Evolutionary conservation across 2,329 filamentous ascomycete genomes (phyloP), one percentile per base, ranked within the genome.

Genomic region (Ustulina deusta): DNA sequence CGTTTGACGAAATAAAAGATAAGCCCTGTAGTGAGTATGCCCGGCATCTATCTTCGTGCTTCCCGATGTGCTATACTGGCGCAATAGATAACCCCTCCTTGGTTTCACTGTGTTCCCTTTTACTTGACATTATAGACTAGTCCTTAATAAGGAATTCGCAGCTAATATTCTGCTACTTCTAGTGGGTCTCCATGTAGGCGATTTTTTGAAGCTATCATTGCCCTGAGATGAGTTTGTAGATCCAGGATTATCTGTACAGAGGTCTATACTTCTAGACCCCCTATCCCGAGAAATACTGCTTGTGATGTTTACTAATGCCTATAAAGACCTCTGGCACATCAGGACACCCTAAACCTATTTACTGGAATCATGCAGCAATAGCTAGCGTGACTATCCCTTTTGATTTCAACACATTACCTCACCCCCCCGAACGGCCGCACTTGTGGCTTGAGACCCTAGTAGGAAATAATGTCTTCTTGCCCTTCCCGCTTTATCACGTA

Each of bases 291-390:
- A 2, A 13, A 61, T 11, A 5, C 34, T 40, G 22, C 6, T 36
- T 2, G 44, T 36, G 7, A 29, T n/a, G 32, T n/a, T 3, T 44
- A 29, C 58, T 66, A 38, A 66, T 22, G 27, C 25, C 13, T 1
- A 22, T 20, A n/a, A 59, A 70, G 62, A 69, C 69, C 1, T 71
- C 69, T 6, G 73, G 74, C 1, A 65, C 70, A 65, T 72, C 68
- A 68, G 74, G 74, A 27, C 71, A 75, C 22, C 73, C 74, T 13
- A 76, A 76, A 61, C 74, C 74, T 4, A 72, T 76, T 7, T 75
- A 72, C 68, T 76, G 74, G 73, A 76, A 69, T 20, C 71, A 75
- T 61, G 25, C 52, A 44, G 69, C 58, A 58, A 64, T 63, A 62
- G 63, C 48, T 46, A 68, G 52, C 63, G 34, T 71, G 42, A 25